A percentile compares a stretch with the other conserved stretches of the same genome.
Evolutionary conservation across 1,139 yeast species (phyloP).

Genomic region (Debaryomyces robertsiae): DNA sequence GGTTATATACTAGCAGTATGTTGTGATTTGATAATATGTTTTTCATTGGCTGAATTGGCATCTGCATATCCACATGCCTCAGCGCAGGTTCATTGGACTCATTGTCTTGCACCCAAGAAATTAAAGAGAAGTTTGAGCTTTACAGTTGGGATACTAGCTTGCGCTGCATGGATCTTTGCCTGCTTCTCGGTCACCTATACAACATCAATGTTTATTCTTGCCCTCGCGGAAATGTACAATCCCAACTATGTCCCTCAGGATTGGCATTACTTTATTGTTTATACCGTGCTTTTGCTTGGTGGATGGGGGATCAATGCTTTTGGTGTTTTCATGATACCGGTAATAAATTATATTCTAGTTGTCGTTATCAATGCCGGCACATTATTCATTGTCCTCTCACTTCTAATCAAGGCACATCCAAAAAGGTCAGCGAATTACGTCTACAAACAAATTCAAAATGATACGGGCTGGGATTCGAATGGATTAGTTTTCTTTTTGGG

Average conservation of each 20-base stretch:
- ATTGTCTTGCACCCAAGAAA: slow-evolving; percentile 25
- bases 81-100: slow-evolving; percentile 35
- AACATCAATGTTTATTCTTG: slow-evolving; percentile 46
- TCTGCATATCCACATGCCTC: slow-evolving; percentile 33
- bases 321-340: slow-evolving; percentile 22
- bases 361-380: slow-evolving; percentile 28
- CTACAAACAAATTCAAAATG: slow-evolving; percentile 26
- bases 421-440: slow-evolving; percentile 28
- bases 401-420: slow-evolving; percentile 26
- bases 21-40: slow-evolving; percentile 26
- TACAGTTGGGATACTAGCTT: slow-evolving; percentile 50
- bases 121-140: slow-evolving; percentile 32
- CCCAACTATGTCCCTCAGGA: slow-evolving; percentile 24
- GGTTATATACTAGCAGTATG: slow-evolving; percentile 26
- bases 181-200: slow-evolving; percentile 30
- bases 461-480: slow-evolving; percentile 32
- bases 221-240: slow-evolving; percentile 39
- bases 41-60: slow-evolving; percentile 30
- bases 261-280: slow-evolving; percentile 29
- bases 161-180: slow-evolving; percentile 56
- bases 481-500: slow-evolving; percentile 33
- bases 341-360: slow-evolving; percentile 22
- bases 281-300: slow-evolving; percentile 19
- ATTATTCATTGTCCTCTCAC: slow-evolving; percentile 26
- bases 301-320: slow-evolving; percentile 26